phyloP scores from a whole-genome alignment of 2,329 filamentous ascomycete species.

The Endoconidiophora laricicola region DNA sequence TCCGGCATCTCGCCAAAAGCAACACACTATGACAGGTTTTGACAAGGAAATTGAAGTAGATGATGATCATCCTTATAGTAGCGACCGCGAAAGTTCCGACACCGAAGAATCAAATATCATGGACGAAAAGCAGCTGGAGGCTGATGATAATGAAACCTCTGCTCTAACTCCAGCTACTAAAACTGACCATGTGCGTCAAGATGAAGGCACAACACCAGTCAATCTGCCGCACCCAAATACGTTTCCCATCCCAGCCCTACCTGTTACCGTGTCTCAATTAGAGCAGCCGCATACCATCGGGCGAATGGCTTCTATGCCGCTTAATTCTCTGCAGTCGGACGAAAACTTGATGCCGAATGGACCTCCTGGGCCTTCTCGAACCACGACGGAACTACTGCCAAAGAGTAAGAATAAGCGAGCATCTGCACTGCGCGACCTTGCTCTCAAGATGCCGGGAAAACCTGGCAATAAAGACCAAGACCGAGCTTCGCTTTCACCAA shows the following conservation, averaged over 20 bases:
- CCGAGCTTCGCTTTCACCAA: not conserved
- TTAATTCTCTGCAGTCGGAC: conserved; percentile 1
- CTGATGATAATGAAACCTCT: not conserved
- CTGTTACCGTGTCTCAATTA: not conserved
- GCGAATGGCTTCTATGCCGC: conserved; percentile 4
- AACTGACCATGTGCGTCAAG: not conserved
- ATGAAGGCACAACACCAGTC: not conserved
- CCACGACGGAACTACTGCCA: no score
- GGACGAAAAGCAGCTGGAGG: not conserved
- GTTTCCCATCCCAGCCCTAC: not conserved
- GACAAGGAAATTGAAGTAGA: conserved; percentile 4
- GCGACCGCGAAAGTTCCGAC: not conserved
- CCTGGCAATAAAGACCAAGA: not conserved
- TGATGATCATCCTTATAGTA: not conserved
- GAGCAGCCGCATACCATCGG: not conserved
- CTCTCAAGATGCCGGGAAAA: conserved; percentile 1
- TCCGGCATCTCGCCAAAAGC: not conserved
- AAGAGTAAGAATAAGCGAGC: not conserved
- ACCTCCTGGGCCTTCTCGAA: no score
- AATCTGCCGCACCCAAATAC: not conserved
- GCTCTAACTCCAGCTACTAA: not conserved
- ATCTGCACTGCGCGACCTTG: conserved; percentile 1
- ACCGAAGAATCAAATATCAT: not conserved
- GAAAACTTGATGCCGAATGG: no score
- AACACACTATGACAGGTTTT: not conserved